Evolutionary conservation across 805 yeast species (phyloP), one percentile per base, ranked within the genome.

Genomic region (Schwanniomyces polymorphus): DNA sequence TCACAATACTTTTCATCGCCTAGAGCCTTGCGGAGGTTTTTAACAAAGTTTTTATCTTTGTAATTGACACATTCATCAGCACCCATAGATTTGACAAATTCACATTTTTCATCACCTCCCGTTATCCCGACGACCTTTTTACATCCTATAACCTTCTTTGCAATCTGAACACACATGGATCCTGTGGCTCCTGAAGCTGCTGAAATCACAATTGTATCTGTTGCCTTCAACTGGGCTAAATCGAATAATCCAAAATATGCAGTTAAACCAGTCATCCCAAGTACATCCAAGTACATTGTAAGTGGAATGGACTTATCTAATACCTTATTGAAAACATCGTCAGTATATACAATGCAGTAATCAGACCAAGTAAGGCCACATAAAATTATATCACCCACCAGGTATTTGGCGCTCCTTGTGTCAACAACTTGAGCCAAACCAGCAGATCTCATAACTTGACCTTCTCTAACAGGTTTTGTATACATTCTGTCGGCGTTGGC

Each of bases 31-130:
- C 57, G 46, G 42, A 69, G 54, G 38, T 67, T 55, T 38, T 54
- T 40, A 51, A 52, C 31, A 45, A 54, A 59, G 41, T 60, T 57
- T 1, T 61, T 51, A 21, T 47, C 42, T 12, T 27, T 37, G 68
- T 84, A 84, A 61, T 84, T 82, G 41, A 81, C 72, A 46, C 75
- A 64, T 39, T 70, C 75, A 53, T 78, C 81, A 7, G 79, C 79
- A 51, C 84, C 82, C 42, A 82, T 59, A 1, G 79, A 61, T 59
- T 79, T 78, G 28, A 84, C 82, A 55, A 58, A 78, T 48, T 74
- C 66, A 47, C 78, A 69, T 60, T 84, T 84, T 27, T 72, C 83
- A 5, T 64, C 57, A 10, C 67, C 65, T 38, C 68, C 67, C 23
- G 70, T 58, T 44, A 65, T 63, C 34, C 69, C 68, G 51, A 65